Conservation (phyloP, 1,139 yeast genomes). For the Geotrichum phurueaensis region DNA sequence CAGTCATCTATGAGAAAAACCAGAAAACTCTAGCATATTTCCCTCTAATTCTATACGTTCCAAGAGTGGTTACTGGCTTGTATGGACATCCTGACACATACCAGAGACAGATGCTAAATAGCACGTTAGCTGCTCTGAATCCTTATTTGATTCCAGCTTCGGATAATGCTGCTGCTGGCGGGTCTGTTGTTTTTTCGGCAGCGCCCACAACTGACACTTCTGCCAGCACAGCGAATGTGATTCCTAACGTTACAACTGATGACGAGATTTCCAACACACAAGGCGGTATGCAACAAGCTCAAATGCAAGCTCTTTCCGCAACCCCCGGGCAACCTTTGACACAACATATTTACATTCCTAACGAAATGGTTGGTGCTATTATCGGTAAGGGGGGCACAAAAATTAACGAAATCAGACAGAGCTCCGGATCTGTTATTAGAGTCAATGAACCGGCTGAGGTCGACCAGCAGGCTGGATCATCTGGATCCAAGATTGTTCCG, state of each 20-base stretch:
- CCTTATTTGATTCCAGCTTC: constrained; percentile 22
- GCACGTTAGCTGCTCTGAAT: constrained; percentile 21
- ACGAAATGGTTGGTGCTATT: constrained; percentile 74
- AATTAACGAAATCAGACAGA: constrained; percentile 72
- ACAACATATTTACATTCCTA: constrained; percentile 53
- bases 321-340: constrained; percentile 27
- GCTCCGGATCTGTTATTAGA: constrained; percentile 61
- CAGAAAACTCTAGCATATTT: neutral
- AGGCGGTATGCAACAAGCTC: constrained; percentile 23
- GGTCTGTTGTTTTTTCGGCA: neutral
- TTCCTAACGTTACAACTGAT: constrained; percentile 1
- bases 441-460: constrained; percentile 23
- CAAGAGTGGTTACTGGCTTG: constrained; percentile 25
- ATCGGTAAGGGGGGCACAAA: constrained; percentile 78
- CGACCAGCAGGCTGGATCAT: constrained; percentile 5
- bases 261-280: constrained; percentile 12
- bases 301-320: constrained; percentile 23
- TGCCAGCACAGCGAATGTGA: constrained; percentile 3
- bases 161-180: neutral
- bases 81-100: constrained; percentile 30
- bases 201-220: constrained; percentile 7
- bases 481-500: constrained; percentile 4
- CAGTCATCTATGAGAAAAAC: neutral
- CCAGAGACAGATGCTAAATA: constrained; percentile 25
- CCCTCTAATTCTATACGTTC: constrained; percentile 19